These are phyloP conservation scores for Puya raimondii DNA, from an alignment of 176 grass and related monocot genomes.

Conservation along the genomic window DNA sequence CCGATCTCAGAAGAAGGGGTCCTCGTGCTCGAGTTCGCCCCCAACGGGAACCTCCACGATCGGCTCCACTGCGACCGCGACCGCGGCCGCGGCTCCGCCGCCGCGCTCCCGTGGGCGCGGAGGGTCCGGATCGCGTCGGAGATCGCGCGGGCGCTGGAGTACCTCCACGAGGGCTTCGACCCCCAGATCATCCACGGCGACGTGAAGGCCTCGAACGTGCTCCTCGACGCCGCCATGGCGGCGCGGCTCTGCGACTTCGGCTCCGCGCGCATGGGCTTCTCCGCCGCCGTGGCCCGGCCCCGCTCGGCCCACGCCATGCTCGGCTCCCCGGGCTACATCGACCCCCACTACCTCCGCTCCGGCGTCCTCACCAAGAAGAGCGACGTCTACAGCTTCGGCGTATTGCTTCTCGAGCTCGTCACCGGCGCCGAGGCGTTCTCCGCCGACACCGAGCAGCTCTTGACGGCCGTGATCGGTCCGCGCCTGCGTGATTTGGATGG, in stretches of 20 bases:
- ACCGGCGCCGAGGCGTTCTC: constrained; percentile 82
- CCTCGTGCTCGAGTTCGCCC: constrained; percentile 76
- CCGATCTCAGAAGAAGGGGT: constrained; percentile 58
- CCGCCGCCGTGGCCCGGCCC: constrained; percentile 52
- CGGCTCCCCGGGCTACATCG: constrained; percentile 82
- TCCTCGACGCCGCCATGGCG: constrained; percentile 58
- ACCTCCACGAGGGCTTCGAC: constrained; percentile 84
- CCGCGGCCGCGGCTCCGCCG: constrained; percentile 3
- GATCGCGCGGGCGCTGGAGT: constrained; percentile 64
- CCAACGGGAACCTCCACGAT: constrained; percentile 88
- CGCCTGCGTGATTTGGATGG: constrained; percentile 10
- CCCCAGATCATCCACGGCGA: constrained; percentile 88
- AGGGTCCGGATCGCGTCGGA: constrained; percentile 57
- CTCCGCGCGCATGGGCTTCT: constrained; percentile 77
- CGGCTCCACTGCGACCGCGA: constrained; percentile 54
- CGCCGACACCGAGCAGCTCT: constrained; percentile 43
- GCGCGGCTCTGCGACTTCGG: constrained; percentile 98
- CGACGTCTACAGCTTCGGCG: constrained; percentile 96
- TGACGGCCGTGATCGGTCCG: constrained; percentile 44
- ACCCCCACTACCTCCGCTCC: constrained; percentile 91
- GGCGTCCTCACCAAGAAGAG: constrained; percentile 87
- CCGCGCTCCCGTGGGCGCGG: constrained; percentile 57
- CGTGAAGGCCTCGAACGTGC: constrained; percentile 84
- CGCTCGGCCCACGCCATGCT: constrained; percentile 47
- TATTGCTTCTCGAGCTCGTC: constrained; percentile 76